These are phyloP conservation scores for Neckera pumila DNA, from an alignment of 225 moss, liverwort and hornwort species.

Conservation along the genomic window DNA sequence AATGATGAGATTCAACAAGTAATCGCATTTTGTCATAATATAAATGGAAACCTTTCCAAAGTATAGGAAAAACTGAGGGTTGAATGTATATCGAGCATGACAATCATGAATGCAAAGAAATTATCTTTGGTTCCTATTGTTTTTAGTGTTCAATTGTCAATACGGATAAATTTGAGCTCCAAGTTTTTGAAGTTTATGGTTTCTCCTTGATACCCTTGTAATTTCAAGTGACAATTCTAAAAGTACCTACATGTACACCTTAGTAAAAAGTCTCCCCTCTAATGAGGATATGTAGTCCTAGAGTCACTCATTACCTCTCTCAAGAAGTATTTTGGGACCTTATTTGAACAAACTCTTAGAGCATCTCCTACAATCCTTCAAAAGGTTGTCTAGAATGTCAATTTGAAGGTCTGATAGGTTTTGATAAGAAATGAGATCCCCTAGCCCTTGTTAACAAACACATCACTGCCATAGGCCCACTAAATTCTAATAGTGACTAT, in stretches of 20 bases:
- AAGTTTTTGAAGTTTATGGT: neutral
- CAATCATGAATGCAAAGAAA: neutral
- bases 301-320: neutral
- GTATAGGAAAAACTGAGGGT: neutral
- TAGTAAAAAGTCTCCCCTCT: neutral
- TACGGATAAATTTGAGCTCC: fast-evolving
- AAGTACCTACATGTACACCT: neutral
- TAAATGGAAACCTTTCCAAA: neutral
- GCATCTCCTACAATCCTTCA: neutral
- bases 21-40: neutral
- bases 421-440: neutral
- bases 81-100: neutral
- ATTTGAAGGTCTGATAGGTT: fast-evolving
- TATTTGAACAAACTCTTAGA: neutral
- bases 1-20: neutral
- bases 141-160: neutral
- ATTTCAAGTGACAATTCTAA: neutral
- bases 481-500: fast-evolving
- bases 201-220: fast-evolving
- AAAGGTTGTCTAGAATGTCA: neutral
- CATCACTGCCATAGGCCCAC: fast-evolving
- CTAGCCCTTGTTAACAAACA: fast-evolving
- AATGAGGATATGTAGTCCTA: too few species aligned
- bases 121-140: fast-evolving
- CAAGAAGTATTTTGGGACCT: fast-evolving